Conservation (phyloP, 139 green algal genomes). For the Trebouxia sp. region DNA sequence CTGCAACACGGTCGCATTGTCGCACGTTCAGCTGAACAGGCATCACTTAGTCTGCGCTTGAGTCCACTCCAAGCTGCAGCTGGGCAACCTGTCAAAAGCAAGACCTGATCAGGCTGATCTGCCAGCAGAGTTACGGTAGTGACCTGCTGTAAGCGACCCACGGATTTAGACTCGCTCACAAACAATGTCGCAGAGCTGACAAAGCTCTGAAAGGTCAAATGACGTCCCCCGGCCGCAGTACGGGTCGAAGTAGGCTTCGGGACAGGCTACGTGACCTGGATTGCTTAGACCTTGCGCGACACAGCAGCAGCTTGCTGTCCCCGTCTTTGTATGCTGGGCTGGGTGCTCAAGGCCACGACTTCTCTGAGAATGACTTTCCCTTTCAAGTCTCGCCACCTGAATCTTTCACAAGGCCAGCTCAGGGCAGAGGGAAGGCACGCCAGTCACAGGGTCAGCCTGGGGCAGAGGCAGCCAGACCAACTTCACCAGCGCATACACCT, state of each 20-base stretch:
- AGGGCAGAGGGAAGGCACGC: neutral
- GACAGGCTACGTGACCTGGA: neutral
- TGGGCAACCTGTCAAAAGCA: neutral
- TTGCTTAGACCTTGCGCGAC: neutral
- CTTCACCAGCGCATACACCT: neutral
- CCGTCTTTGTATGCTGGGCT: neutral
- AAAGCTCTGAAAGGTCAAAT: no score
- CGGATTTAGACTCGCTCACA: neutral
- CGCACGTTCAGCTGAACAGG: no score
- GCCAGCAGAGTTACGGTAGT: neutral
- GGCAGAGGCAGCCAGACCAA: neutral
- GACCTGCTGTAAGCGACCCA: neutral
- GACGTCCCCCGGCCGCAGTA: neutral
- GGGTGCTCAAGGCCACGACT: neutral
- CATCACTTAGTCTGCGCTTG: neutral
- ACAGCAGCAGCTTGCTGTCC: conserved; percentile 12
- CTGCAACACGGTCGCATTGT: no score
- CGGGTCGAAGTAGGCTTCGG: neutral
- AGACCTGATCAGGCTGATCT: neutral
- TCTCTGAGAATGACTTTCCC: neutral
- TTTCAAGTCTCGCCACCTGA: conserved; percentile 18
- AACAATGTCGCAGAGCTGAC: neutral
- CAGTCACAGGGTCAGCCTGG: neutral
- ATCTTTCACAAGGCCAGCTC: neutral
- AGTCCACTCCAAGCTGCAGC: neutral